These are phyloP conservation scores for Pyracantha coccinea DNA, from an alignment of 331 rosid species.

Conservation along the genomic window DNA sequence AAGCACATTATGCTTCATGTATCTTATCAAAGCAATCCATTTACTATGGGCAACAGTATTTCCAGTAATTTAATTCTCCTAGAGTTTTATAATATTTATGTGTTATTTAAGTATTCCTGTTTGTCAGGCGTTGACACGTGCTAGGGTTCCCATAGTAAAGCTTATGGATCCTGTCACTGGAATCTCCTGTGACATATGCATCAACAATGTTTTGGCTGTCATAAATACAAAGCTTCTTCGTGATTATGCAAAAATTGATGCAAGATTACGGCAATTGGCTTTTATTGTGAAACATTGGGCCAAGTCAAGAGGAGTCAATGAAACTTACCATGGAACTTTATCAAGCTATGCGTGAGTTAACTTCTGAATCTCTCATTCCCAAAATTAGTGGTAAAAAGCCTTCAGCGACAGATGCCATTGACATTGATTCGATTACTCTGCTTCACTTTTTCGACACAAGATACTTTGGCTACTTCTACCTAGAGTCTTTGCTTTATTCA, in stretches of 20 bases:
- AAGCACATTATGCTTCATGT: background rate
- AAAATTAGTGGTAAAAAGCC: background rate
- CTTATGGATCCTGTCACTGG: conserved; percentile 89
- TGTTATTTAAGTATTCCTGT: background rate
- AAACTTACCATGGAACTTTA: conserved; percentile 92
- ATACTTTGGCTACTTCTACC: background rate
- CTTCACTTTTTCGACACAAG: background rate
- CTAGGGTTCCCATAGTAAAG: conserved; percentile 97
- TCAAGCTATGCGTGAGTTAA: conserved; percentile 97
- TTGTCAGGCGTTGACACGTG: conserved; percentile 89
- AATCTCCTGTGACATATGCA: conserved; percentile 92
- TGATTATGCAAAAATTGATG: conserved; percentile 73
- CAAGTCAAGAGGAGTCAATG: conserved; percentile 94
- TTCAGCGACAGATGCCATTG: background rate
- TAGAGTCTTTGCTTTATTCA: background rate
- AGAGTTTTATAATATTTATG: background rate
- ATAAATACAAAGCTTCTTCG: conserved; percentile 86
- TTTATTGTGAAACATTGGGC: conserved; percentile 97
- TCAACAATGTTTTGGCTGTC: conserved; percentile 93
- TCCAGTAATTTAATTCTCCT: background rate
- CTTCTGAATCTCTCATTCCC: background rate
- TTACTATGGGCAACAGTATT: background rate
- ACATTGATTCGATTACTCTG: background rate
- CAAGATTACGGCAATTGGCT: conserved; percentile 70
- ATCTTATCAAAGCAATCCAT: background rate